Conservation (phyloP, 2,329 filamentous ascomycete species). For the Botrytis paeoniae region DNA sequence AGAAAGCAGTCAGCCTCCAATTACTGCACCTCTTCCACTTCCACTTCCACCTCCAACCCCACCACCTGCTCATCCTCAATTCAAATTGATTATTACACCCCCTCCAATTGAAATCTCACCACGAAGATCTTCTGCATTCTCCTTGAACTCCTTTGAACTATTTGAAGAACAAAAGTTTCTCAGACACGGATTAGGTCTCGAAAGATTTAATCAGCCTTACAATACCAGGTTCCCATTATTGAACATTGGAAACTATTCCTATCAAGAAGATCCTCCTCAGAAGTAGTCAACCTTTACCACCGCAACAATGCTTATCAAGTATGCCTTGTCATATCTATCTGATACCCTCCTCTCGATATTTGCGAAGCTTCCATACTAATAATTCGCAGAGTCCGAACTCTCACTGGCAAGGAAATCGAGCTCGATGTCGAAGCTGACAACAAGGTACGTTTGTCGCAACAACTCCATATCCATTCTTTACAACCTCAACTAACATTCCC, state of each 20-base stretch:
- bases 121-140: not conserved
- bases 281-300: not conserved
- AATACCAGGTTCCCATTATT: not conserved
- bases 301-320: constrained; percentile 14
- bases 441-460: constrained; percentile 58
- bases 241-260: not conserved
- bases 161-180: not conserved
- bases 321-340: not conserved
- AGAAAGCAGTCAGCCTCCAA: not conserved
- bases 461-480: not conserved
- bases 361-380: not conserved
- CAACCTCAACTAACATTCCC: not conserved
- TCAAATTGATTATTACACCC: not conserved
- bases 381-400: constrained; percentile 78
- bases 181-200: not conserved
- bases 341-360: not conserved
- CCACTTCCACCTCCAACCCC: not conserved
- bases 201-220: not conserved
- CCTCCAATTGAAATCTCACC: not conserved
- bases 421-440: constrained; percentile 93
- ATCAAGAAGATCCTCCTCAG: not conserved
- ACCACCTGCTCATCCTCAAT: not conserved
- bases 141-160: not conserved
- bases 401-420: constrained; percentile 98
- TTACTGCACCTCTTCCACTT: not conserved